Conservation (phyloP, 2,329 filamentous ascomycete genomes). For the Aphanoascus verrucosus region DNA sequence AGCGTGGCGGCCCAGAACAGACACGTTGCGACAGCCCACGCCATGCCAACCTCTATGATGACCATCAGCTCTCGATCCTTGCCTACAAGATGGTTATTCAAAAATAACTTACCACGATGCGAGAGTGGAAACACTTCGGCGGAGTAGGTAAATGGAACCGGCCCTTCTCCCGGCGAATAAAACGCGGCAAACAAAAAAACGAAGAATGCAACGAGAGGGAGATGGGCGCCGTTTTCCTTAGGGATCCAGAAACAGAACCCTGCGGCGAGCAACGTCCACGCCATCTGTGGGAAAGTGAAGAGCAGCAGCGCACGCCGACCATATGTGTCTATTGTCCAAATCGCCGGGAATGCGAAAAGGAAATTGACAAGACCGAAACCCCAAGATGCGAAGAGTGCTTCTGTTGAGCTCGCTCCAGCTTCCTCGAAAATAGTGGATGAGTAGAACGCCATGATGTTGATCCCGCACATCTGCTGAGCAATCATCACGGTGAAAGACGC, state of each 20-base stretch:
- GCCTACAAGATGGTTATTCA: not conserved
- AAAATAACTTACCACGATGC: slow-evolving; percentile 35
- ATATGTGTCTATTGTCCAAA: slow-evolving; percentile 57
- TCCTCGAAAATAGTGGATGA: slow-evolving; percentile 48
- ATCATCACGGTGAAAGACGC: slow-evolving; percentile 75
- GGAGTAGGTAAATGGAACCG: slow-evolving; percentile 44
- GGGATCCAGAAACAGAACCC: slow-evolving; percentile 49
- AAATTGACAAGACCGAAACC: slow-evolving; percentile 58
- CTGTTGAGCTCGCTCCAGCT: slow-evolving; percentile 45
- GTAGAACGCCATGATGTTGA: slow-evolving; percentile 70
- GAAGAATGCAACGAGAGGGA: slow-evolving; percentile 49
- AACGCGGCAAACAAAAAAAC: slow-evolving; percentile 56
- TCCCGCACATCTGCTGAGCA: slow-evolving; percentile 59
- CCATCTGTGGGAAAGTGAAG: slow-evolving; percentile 59
- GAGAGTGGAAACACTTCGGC: slow-evolving; percentile 47
- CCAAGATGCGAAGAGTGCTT: slow-evolving; percentile 52
- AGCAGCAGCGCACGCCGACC: slow-evolving; percentile 52
- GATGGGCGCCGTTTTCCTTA: slow-evolving; percentile 33
- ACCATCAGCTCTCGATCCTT: slow-evolving; percentile 15
- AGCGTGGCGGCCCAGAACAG: slow-evolving; percentile 42
- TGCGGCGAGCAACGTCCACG: slow-evolving; percentile 55
- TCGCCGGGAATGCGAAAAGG: slow-evolving; percentile 53
- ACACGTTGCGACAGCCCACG: slow-evolving; percentile 37
- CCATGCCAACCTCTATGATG: slow-evolving; percentile 38
- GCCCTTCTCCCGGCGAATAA: slow-evolving; percentile 55